Evolutionary conservation across 1,139 yeast species (phyloP), one percentile per base, ranked within the genome.

Genomic region (Yamadazyma blattariae): DNA sequence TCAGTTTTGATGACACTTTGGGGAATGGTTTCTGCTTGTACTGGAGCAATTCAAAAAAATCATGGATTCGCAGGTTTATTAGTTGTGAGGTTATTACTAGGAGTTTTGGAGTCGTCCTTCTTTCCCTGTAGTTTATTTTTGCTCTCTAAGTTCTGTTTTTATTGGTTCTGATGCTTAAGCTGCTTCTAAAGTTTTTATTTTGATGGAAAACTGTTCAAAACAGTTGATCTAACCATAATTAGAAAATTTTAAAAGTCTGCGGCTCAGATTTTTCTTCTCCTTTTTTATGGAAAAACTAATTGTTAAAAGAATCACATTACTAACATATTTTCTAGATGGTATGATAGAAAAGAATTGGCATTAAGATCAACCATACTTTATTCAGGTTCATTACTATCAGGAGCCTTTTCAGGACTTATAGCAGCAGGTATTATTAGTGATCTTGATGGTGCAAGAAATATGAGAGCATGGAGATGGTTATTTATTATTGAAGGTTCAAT

Each of bases 371-470:
- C 86, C 11, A 61, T 79, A 37, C 66, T 81, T 45, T 77, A 74
- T 50, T 67, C 82, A 29, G 82, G 87, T 32, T 78, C 87, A 11
- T 74, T 82, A 48, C 67, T 83, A 40, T 84, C 90, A 18, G 89
- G 92, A 53, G 95, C 90, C 4, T 84, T 85, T 58, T 84, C 88
- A 37, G 94, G 95, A 39, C 76, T 87, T 34, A 73, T 86, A 43
- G 71, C 71, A 21, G 71, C 67, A 19, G 69, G 69, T 30, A 67
- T 67, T 35, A 56, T 67, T 30, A 53, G 67, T 35, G 64, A 59
- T 28, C 57, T 69, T 61, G 70, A 67, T 32, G 64, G 64, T 12
- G 51, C 44, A 6, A 52, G 51, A 27, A 70, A 70, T n/a, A 48
- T 73, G 28, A 52, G 62, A 24, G 67, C 83, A 3, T 83, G 92